phyloP scores from a whole-genome alignment of 495 filamentous ascomycete genomes.

The Lophiostoma macrostomum region DNA sequence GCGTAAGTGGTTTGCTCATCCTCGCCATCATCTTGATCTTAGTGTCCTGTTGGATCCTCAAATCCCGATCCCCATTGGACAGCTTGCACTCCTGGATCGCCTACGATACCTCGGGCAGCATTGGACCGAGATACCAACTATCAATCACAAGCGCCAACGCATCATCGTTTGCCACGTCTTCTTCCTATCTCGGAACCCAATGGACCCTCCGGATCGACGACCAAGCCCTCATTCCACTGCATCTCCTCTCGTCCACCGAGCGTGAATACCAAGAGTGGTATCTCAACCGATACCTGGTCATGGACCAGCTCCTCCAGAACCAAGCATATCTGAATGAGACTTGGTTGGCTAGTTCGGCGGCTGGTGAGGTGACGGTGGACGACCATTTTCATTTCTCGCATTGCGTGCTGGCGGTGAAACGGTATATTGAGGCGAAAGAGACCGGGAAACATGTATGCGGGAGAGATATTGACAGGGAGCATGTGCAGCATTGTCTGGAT shows the following conservation, averaged over 20 bases:
- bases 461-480: slow-evolving; percentile 21
- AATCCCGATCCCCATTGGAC: background rate
- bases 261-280: slow-evolving; percentile 1
- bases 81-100: background rate
- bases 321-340: slow-evolving; percentile 1
- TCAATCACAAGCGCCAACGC: background rate
- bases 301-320: background rate
- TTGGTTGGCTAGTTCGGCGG: slow-evolving; percentile 1
- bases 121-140: slow-evolving; percentile 6
- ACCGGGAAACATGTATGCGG: slow-evolving; percentile 29
- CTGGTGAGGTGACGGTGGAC: slow-evolving; percentile 2
- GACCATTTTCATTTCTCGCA: slow-evolving; percentile 29
- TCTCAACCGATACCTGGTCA: background rate
- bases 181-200: background rate
- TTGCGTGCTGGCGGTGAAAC: slow-evolving; percentile 24
- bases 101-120: slow-evolving; percentile 6
- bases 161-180: background rate
- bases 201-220: slow-evolving; percentile 14
- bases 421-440: slow-evolving; percentile 28
- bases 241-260: background rate
- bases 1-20: too few relatives aligned
- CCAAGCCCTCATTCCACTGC: slow-evolving; percentile 3
- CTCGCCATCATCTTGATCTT: background rate
- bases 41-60: background rate
- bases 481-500: slow-evolving; percentile 28